phyloP scores from a whole-genome alignment of 371 early-diverging fungal species.

The Mucor circinelloides region DNA sequence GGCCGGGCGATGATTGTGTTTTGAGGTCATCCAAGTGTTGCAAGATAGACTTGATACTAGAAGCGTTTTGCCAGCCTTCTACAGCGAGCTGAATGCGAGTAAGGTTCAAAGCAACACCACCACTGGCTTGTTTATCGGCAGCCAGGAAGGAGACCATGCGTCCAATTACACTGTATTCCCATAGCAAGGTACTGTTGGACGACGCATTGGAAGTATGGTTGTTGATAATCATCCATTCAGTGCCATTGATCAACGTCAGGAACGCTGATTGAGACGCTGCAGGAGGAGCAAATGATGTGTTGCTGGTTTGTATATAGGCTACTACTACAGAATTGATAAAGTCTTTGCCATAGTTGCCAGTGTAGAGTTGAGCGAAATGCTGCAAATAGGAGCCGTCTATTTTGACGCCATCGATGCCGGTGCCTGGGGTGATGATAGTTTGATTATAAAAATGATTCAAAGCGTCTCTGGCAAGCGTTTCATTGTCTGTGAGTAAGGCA shows the following conservation, averaged over 20 bases:
- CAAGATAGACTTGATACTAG: slow-evolving; percentile 2
- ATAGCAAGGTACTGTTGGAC: slow-evolving; percentile 1
- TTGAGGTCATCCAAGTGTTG: not conserved
- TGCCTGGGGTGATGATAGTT: slow-evolving; percentile 8
- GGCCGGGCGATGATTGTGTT: not conserved
- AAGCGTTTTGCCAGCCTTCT: slow-evolving; percentile 15
- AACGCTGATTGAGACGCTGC: slow-evolving; percentile 19
- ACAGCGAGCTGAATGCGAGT: slow-evolving; percentile 13
- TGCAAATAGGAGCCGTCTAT: slow-evolving; percentile 31
- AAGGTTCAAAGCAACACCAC: slow-evolving; percentile 24
- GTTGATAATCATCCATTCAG: slow-evolving; percentile 33
- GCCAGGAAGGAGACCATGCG: slow-evolving; percentile 31
- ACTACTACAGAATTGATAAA: slow-evolving; percentile 22
- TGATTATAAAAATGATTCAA: slow-evolving; percentile 25
- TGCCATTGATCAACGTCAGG: slow-evolving; percentile 24
- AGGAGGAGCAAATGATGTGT: slow-evolving; percentile 15
- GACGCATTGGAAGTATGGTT: not conserved
- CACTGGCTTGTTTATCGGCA: slow-evolving; percentile 24
- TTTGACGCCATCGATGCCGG: slow-evolving; percentile 28
- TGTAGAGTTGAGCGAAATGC: slow-evolving; percentile 26
- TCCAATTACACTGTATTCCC: slow-evolving; percentile 32
- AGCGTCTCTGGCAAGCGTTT: slow-evolving; percentile 18
- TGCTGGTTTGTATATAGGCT: slow-evolving; percentile 13
- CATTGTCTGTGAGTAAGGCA: slow-evolving; percentile 26
- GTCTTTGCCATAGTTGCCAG: slow-evolving; percentile 32